A percentile compares a stretch with the other conserved stretches of the same genome.
These are phyloP conservation scores for Phellinidium pouzarii DNA, from an alignment of 1,284 basidiomycete species.

Conservation along the genomic window DNA sequence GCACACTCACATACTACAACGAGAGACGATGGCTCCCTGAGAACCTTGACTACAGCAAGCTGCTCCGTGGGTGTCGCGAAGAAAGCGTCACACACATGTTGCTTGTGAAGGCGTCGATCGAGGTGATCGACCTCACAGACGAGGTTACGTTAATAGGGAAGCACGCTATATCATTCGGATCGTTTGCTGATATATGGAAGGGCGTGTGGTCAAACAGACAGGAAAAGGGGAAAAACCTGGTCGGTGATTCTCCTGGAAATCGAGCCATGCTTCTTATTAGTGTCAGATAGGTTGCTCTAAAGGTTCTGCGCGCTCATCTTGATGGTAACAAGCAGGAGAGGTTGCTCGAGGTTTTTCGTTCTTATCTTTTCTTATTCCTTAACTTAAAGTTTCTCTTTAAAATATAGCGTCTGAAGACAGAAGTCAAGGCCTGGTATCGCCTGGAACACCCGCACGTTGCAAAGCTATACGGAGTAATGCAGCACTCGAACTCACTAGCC, in stretches of 20 bases:
- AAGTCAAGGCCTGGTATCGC: slow-evolving; percentile 47
- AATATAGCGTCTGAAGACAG: slow-evolving; percentile 42
- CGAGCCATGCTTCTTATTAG: background rate
- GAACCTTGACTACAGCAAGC: slow-evolving; percentile 38
- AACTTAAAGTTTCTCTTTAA: background rate
- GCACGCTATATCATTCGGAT: slow-evolving; percentile 41
- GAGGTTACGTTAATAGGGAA: slow-evolving; percentile 35
- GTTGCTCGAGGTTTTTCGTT: slow-evolving; percentile 36
- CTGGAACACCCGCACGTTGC: slow-evolving; percentile 46
- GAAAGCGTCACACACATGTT: slow-evolving; percentile 52
- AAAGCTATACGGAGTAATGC: slow-evolving; percentile 44
- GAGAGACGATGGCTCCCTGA: slow-evolving; percentile 32
- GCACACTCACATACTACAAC: slow-evolving; percentile 27
- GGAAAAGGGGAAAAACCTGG: slow-evolving; percentile 31
- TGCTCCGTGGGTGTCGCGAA: slow-evolving; percentile 46
- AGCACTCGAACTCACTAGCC: slow-evolving; percentile 40
- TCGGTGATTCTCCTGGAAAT: slow-evolving; percentile 20
- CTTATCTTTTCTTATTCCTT: background rate
- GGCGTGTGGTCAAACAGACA: slow-evolving; percentile 43
- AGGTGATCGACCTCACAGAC: slow-evolving; percentile 47
- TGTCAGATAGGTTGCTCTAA: slow-evolving; percentile 42
- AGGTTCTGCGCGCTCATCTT: slow-evolving; percentile 49
- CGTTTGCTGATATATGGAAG: slow-evolving; percentile 56
- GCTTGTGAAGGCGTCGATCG: slow-evolving; percentile 40
- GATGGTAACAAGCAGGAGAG: slow-evolving; percentile 44